Evolutionary conservation across 352 stramenopile species (phyloP).

Genomic region (Peronospora belbahrii): DNA sequence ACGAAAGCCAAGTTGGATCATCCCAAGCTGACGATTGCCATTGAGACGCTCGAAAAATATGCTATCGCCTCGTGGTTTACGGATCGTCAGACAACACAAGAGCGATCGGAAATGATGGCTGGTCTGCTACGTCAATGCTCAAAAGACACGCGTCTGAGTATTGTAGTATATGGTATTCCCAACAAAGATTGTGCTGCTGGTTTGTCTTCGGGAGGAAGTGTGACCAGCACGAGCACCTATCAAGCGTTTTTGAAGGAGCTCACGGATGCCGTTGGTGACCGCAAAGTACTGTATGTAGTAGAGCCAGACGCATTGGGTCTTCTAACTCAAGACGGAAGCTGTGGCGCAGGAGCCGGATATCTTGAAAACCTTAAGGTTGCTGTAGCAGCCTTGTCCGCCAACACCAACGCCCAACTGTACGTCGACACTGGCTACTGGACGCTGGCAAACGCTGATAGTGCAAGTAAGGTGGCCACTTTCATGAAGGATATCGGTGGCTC

Average conservation of each 20-base stretch:
- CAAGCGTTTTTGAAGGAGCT: conserved; percentile 37
- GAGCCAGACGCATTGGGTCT: conserved; percentile 57
- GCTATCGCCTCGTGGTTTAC: conserved; percentile 48
- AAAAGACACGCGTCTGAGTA: conserved; percentile 26
- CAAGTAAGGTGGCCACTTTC: conserved; percentile 15
- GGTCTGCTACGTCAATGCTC: conserved; percentile 24
- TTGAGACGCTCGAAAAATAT: conserved; percentile 29
- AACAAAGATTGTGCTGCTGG: conserved; percentile 65
- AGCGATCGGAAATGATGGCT: conserved; percentile 18
- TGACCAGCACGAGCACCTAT: conserved; percentile 40
- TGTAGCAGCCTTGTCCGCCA: conserved; percentile 33
- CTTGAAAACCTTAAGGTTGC: conserved; percentile 41
- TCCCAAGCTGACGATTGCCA: conserved; percentile 26
- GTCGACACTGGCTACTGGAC: conserved; percentile 57
- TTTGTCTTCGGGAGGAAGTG: conserved; percentile 33
- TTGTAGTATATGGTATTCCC: conserved; percentile 67
- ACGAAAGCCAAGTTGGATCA: conserved; percentile 24
- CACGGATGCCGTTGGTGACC: conserved; percentile 28
- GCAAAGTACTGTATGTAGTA: conserved; percentile 63
- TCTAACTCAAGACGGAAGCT: conserved; percentile 37
- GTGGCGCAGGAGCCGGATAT: conserved; percentile 32
- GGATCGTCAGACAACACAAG: conserved; percentile 27
- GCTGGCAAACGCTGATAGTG: conserved; percentile 21
- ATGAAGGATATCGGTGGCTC: conserved; percentile 20
- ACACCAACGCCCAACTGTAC: conserved; percentile 55